Conservation (phyloP, 768 basidiomycete species). For the Hirschioporus abietinus region DNA sequence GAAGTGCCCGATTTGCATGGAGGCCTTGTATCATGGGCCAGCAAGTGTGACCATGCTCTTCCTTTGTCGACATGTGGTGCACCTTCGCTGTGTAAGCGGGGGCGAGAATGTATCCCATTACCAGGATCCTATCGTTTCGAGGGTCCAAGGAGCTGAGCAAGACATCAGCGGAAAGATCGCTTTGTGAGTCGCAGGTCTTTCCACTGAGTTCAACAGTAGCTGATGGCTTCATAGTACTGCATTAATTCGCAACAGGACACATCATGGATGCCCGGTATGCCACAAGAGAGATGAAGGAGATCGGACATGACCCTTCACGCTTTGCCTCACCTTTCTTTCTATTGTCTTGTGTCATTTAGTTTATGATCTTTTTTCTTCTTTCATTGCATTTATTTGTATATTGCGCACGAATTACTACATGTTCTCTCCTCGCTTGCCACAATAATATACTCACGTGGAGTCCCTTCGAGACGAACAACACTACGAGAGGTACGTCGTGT, state of each 20-base stretch:
- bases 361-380: neutral
- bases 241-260: slow-evolving; percentile 57
- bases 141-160: slow-evolving; percentile 34
- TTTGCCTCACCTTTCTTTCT: neutral
- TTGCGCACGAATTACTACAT: neutral
- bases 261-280: slow-evolving; percentile 76
- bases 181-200: slow-evolving; percentile 49
- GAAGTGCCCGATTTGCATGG: slow-evolving; percentile 61
- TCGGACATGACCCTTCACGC: slow-evolving; percentile 17
- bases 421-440: neutral
- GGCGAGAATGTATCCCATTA: slow-evolving; percentile 57
- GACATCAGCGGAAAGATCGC: slow-evolving; percentile 70
- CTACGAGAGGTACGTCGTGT: slow-evolving; percentile 29
- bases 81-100: slow-evolving; percentile 71
- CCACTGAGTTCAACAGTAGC: slow-evolving; percentile 10
- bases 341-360: neutral
- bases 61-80: slow-evolving; percentile 85
- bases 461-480: neutral
- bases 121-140: slow-evolving; percentile 48
- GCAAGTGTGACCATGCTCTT: slow-evolving; percentile 68
- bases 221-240: slow-evolving; percentile 47
- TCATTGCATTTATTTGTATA: neutral
- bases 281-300: slow-evolving; percentile 50
- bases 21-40: slow-evolving; percentile 50
- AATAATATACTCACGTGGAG: neutral